Base-by-base conservation (phyloP, 2,329 filamentous ascomycete genomes). In the Reticulascus tulasneorum region DNA sequence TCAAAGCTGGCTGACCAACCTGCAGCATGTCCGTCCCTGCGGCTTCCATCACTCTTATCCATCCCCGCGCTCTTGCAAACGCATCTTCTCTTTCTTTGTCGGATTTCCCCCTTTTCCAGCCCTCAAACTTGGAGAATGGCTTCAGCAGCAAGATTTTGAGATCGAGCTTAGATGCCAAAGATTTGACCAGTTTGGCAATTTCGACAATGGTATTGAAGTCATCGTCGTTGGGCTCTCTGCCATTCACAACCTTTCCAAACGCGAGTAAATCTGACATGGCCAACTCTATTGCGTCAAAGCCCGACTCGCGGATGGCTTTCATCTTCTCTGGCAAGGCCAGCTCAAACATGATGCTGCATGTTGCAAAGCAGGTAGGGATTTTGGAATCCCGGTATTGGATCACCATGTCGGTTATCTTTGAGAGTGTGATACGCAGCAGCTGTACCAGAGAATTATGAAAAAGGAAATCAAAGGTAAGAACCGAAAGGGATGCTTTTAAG, bases 121-220 rank as follows among this genome's bases (percentile, higher is more conserved):
- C 85, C 49, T 90, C 84, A 39, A 87, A 88, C 48, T 88, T 85
- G 12, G 78, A 64, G 49, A 90, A 89, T 0, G 84, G 84, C 50
- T 90, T 84, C 6, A 89, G 59, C 66, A 88, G 82, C 55, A 89
- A 69, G 37, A 89, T 72, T 23, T 69, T 63, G 2, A 89, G 59
- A 0, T 62, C 58, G 22, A 78, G 64, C 9, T 71, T 63, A 18
- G 72, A 60, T 31, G 75, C 79, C 29, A 83, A 56, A 0, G 60
- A 58, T 33, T 67, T 71, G 32, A 86, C 72, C 24, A 75, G 64
- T 12, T 52, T 51, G 0, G 73, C 79, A 1, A 80, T 71, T 3
- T 62, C 58, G 36, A 68, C 68, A 1, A 89, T 66, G 4, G 70
- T 59, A 13, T 72, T 60, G 47, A 79, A 87, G 52, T 86, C 75